Conservation (phyloP, 1,284 basidiomycete genomes). For the Cystodermella granulosa region DNA sequence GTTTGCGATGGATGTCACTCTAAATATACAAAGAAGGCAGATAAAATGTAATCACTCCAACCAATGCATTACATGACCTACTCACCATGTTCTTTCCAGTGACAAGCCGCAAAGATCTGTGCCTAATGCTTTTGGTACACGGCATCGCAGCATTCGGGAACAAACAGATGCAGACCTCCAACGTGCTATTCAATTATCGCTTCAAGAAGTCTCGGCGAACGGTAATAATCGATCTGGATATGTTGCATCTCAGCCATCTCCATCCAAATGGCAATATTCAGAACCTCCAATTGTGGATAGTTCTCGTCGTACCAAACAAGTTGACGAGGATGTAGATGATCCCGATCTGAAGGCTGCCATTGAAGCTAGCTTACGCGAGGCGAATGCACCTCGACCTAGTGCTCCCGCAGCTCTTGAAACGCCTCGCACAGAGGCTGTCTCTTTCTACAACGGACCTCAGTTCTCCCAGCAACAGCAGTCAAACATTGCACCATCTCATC, state of each 20-base stretch:
- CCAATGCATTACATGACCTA: no score
- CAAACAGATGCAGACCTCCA: slow-evolving; percentile 85
- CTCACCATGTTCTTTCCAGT: no score
- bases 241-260: slow-evolving; percentile 57
- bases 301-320: slow-evolving; percentile 41
- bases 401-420: slow-evolving; percentile 70
- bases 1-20: slow-evolving; percentile 89
- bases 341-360: slow-evolving; percentile 92
- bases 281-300: slow-evolving; percentile 69
- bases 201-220: slow-evolving; percentile 68
- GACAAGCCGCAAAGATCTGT: no score
- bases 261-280: slow-evolving; percentile 53
- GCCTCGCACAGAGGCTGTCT: slow-evolving; percentile 43
- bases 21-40: slow-evolving; percentile 63
- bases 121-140: slow-evolving; percentile 47
- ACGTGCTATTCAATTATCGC: slow-evolving; percentile 86
- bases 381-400: slow-evolving; percentile 71
- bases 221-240: slow-evolving; percentile 58
- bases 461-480: slow-evolving; percentile 47
- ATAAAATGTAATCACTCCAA: slow-evolving; percentile 43
- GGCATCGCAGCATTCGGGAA: slow-evolving; percentile 56
- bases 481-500: slow-evolving; percentile 39
- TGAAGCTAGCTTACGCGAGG: slow-evolving; percentile 88
- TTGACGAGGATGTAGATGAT: slow-evolving; percentile 78
- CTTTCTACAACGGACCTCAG: slow-evolving; percentile 36